These are phyloP conservation scores for Blastobotrys elegans DNA, from an alignment of 1,139 yeast species.

Conservation along the genomic window DNA sequence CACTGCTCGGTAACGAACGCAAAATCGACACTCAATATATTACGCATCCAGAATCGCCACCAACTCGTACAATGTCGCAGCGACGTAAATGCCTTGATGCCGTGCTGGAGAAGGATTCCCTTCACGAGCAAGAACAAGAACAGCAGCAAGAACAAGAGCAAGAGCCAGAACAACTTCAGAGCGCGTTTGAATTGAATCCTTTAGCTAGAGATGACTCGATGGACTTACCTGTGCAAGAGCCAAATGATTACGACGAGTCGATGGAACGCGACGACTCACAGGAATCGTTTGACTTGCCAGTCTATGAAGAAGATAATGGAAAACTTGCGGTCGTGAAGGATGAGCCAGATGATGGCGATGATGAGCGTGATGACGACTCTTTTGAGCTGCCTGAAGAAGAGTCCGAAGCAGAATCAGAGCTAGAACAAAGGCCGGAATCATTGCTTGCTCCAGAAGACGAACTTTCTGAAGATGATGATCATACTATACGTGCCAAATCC, in stretches of 20 bases:
- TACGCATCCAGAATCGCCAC: slow-evolving; percentile 10
- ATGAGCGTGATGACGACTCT: neutral
- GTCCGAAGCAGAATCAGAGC: neutral
- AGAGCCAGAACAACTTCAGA: neutral
- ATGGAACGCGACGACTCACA: neutral
- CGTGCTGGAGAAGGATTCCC: slow-evolving; percentile 25
- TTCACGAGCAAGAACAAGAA: no score
- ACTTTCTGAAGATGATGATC: neutral
- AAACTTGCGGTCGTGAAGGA: neutral
- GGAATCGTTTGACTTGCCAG: neutral
- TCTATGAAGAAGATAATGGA: neutral
- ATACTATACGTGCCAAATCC: neutral
- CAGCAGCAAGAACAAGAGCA: no score
- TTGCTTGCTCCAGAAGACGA: neutral
- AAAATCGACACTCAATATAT: slow-evolving; percentile 28
- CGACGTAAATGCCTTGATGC: slow-evolving; percentile 27
- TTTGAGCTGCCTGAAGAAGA: neutral
- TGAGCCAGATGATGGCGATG: neutral
- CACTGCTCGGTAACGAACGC: slow-evolving; percentile 33
- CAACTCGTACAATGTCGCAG: slow-evolving; percentile 31
- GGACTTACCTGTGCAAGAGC: neutral
- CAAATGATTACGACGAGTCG: neutral
- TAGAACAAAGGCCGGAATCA: neutral
- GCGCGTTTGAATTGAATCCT: neutral
- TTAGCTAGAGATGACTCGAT: neutral